Conservation (phyloP, 805 yeast species). For the Candida coquimbonensis region DNA sequence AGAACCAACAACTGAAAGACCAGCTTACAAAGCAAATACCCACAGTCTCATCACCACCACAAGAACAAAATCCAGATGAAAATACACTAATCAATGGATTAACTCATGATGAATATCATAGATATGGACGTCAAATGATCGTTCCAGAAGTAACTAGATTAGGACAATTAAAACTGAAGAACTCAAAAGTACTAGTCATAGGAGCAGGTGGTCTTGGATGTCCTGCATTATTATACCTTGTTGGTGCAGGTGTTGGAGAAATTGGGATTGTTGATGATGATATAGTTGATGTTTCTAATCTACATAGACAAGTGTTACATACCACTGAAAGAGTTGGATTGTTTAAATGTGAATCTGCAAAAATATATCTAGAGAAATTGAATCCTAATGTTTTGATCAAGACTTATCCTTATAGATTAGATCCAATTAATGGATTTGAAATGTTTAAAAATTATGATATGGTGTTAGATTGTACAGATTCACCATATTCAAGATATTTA, state of each 20-base stretch:
- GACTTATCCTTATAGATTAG: conserved; percentile 46
- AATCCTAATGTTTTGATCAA: conserved; percentile 62
- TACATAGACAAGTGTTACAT: conserved; percentile 88
- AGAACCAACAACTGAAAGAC: conserved; percentile 8
- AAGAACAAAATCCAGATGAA: background rate
- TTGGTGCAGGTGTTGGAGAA: conserved; percentile 81
- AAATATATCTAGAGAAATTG: conserved; percentile 38
- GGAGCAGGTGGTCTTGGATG: conserved; percentile 98
- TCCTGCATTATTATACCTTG: conserved; percentile 78
- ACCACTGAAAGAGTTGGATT: conserved; percentile 57
- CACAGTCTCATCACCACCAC: background rate
- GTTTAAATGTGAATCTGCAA: conserved; percentile 78
- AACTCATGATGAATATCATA: conserved; percentile 57
- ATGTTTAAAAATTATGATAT: conserved; percentile 63
- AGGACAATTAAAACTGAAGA: conserved; percentile 55
- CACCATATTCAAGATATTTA: conserved; percentile 81
- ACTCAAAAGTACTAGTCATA: conserved; percentile 59
- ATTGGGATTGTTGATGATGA: conserved; percentile 89
- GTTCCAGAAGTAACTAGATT: conserved; percentile 59
- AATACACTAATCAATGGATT: conserved; percentile 2
- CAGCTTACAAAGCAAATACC: background rate
- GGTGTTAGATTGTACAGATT: conserved; percentile 90
- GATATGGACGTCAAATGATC: conserved; percentile 94
- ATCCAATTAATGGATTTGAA: conserved; percentile 51
- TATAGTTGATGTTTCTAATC: conserved; percentile 71